Evolutionary conservation across 441 rosid species (phyloP).

Genomic region (Erysimum cheiri): DNA sequence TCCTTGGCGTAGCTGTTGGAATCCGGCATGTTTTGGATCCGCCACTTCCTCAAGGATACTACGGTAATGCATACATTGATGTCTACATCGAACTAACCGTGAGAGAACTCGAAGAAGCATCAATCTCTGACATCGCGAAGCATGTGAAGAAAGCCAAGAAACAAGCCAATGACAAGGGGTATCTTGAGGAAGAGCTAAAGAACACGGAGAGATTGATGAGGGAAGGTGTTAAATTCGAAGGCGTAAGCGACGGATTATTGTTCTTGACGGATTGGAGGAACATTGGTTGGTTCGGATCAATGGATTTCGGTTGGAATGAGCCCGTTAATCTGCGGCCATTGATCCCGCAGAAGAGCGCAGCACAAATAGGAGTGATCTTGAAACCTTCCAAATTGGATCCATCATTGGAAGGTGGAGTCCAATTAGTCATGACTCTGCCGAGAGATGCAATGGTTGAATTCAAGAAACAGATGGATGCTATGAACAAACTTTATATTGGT

Average conservation of each 20-base stretch:
- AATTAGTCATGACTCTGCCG: constrained; percentile 52
- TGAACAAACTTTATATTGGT: not conserved
- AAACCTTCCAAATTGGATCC: constrained; percentile 45
- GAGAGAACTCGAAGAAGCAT: constrained; percentile 43
- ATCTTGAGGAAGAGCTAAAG: constrained; percentile 26
- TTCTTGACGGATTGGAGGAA: constrained; percentile 55
- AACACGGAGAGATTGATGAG: constrained; percentile 38
- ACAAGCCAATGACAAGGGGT: constrained; percentile 12
- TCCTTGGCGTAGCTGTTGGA: constrained; percentile 44
- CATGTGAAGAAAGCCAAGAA: constrained; percentile 39
- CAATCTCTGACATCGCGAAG: constrained; percentile 41
- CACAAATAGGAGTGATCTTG: constrained; percentile 45
- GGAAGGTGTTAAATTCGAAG: constrained; percentile 29
- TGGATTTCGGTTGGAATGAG: constrained; percentile 55
- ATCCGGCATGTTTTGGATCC: constrained; percentile 48
- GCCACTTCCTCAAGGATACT: constrained; percentile 51
- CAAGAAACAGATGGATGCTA: constrained; percentile 46
- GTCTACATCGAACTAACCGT: constrained; percentile 38
- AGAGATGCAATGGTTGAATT: constrained; percentile 50
- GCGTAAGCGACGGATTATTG: constrained; percentile 40
- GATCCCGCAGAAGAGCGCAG: not conserved
- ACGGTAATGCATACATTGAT: constrained; percentile 49
- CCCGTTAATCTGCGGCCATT: constrained; percentile 40
- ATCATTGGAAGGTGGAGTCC: constrained; percentile 48
- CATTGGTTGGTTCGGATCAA: constrained; percentile 40